phyloP scores from a whole-genome alignment of 306 rosid genomes.

The Benincasa hispida region DNA sequence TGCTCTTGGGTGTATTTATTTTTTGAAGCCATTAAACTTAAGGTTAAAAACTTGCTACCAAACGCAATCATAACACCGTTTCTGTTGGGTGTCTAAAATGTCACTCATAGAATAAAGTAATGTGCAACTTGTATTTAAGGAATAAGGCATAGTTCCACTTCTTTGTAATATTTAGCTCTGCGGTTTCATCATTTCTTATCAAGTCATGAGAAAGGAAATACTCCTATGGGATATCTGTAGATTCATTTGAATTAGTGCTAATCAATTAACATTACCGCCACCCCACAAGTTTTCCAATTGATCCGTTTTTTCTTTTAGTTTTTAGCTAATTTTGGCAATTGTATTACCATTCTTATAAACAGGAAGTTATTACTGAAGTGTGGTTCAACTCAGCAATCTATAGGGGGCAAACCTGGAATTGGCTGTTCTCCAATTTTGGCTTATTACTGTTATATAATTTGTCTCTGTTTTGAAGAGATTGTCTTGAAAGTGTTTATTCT shows the following conservation, averaged over 20 bases:
- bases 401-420: conserved; percentile 97
- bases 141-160: background rate
- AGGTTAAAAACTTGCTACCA: background rate
- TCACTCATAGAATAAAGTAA: background rate
- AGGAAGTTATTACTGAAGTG: conserved; percentile 97
- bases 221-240: background rate
- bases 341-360: conserved; percentile 8
- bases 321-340: background rate
- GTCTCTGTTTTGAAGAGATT: background rate
- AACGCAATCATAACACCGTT: background rate
- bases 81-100: background rate
- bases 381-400: conserved; percentile 71
- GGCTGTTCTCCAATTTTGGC: conserved; percentile 98
- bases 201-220: background rate
- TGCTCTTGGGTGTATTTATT: background rate
- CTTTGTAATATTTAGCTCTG: background rate
- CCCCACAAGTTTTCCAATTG: background rate
- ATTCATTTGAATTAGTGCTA: background rate
- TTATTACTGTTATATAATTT: conserved; percentile 18
- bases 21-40: background rate
- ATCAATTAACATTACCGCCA: background rate
- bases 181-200: background rate
- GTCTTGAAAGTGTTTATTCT: background rate
- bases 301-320: background rate
- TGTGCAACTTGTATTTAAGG: background rate